Evolutionary conservation across 2,329 filamentous ascomycete genomes (phyloP).

Genomic region (Penicillium sp.): DNA sequence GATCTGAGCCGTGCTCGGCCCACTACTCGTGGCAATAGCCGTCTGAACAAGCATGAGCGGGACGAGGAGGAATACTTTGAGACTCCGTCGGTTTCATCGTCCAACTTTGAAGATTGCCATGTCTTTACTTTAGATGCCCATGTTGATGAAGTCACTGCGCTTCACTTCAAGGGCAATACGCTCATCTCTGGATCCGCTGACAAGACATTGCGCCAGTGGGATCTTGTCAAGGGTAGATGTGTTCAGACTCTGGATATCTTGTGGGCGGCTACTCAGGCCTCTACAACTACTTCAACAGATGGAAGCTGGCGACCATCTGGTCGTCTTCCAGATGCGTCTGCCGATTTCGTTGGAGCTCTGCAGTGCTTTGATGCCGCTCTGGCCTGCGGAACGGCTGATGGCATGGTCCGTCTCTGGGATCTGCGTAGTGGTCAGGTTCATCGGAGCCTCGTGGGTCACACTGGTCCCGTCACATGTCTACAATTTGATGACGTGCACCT

Average conservation of each 20-base stretch:
- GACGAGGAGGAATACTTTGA: constrained; percentile 44
- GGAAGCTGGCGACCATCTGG: constrained; percentile 69
- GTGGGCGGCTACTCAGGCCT: constrained; percentile 93
- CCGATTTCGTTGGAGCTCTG: constrained; percentile 90
- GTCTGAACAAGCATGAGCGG: constrained; percentile 49
- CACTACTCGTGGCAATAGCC: constrained; percentile 61
- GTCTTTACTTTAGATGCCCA: constrained; percentile 88
- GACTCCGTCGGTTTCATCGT: constrained; percentile 62
- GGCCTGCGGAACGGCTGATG: constrained; percentile 94
- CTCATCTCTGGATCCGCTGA: constrained; percentile 94
- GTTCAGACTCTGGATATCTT: constrained; percentile 97
- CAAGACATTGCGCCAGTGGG: constrained; percentile 97
- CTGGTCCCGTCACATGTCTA: constrained; percentile 86
- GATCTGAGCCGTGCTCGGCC: constrained; percentile 88
- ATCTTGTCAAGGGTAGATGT: constrained; percentile 93
- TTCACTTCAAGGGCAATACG: constrained; percentile 86
- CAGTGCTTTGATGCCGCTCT: constrained; percentile 96
- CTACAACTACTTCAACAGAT: constrained; percentile 63
- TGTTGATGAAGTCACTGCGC: constrained; percentile 88
- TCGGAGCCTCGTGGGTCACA: constrained; percentile 91
- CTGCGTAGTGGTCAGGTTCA: constrained; percentile 95
- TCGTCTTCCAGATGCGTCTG: constrained; percentile 64
- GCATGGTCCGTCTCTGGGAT: constrained; percentile 97
- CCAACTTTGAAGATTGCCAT: constrained; percentile 84
- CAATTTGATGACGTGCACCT: constrained; percentile 96